phyloP scores from a whole-genome alignment of 2,329 filamentous ascomycete genomes.

The Colletotrichum abscissum region DNA sequence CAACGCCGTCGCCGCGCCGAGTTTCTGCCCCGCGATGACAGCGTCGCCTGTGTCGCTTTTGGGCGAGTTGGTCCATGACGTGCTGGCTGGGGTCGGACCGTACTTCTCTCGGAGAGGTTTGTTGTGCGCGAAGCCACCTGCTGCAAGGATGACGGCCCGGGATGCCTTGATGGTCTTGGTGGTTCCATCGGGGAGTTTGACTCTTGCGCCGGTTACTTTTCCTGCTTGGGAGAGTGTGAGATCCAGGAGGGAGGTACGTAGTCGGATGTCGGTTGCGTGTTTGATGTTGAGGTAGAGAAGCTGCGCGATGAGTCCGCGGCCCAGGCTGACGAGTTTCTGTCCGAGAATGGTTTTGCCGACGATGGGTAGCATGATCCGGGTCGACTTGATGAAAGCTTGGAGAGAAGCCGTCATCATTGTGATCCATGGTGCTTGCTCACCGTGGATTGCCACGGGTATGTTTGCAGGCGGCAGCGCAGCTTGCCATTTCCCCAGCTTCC shows the following conservation, averaged over 20 bases:
- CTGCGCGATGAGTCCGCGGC: conserved; percentile 39
- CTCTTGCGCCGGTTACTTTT: conserved; percentile 37
- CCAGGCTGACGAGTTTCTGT: conserved; percentile 38
- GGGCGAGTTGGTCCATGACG: conserved; percentile 42
- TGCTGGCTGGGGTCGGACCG: conserved; percentile 35
- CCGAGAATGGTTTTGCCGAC: conserved; percentile 30
- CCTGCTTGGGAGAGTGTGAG: conserved; percentile 37
- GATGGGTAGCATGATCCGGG: conserved; percentile 12
- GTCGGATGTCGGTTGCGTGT: conserved; percentile 27
- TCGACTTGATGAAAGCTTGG: neutral
- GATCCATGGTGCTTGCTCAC: conserved; percentile 18
- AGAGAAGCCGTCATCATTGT: neutral
- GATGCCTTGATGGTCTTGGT: conserved; percentile 39
- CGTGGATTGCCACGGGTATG: conserved; percentile 33
- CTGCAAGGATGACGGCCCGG: conserved; percentile 46
- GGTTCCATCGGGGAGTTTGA: conserved; percentile 35
- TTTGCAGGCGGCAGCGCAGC: conserved; percentile 33
- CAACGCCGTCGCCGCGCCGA: conserved; percentile 43
- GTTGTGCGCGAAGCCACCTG: conserved; percentile 49
- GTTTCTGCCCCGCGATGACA: conserved; percentile 30
- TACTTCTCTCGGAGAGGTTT: conserved; percentile 42
- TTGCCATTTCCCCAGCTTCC: conserved; percentile 41
- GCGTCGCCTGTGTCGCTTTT: conserved; percentile 43
- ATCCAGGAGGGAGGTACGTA: conserved; percentile 20
- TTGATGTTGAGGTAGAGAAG: conserved; percentile 38